Evolutionary conservation across 148 eudicot species (phyloP).

Genomic region (Mesembryanthemum crystallinum): DNA sequence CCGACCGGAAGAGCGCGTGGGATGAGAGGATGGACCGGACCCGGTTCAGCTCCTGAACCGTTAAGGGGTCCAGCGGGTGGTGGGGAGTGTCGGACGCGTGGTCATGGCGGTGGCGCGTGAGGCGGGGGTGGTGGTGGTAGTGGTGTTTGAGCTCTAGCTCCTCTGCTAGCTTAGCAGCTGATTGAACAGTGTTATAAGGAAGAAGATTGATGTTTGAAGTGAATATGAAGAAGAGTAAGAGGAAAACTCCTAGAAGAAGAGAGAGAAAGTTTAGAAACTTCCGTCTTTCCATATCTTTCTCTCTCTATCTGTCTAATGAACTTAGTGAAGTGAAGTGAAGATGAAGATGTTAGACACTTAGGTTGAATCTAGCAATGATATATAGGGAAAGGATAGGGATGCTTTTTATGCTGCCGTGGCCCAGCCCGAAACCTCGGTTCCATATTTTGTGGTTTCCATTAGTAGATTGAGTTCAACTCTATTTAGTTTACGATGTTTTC

Average conservation of each 20-base stretch:
- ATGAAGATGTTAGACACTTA: too few species aligned
- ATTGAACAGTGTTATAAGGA: constrained; percentile 36
- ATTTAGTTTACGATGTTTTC: too few species aligned
- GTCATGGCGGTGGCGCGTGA: constrained; percentile 21
- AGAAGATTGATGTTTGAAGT: constrained; percentile 17
- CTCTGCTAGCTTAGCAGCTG: constrained; percentile 18
- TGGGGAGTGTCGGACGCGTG: constrained; percentile 47
- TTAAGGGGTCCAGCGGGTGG: constrained; percentile 89
- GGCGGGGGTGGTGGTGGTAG: constrained; percentile 6
- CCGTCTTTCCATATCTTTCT: constrained; percentile 36
- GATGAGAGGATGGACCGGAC: constrained; percentile 46
- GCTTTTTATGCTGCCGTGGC: too few species aligned
- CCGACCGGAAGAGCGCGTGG: constrained; percentile 41
- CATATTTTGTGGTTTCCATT: too few species aligned
- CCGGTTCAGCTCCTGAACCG: constrained; percentile 57
- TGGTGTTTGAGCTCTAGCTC: constrained; percentile 22
- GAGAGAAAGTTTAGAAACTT: constrained; percentile 39
- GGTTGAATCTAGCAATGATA: background rate
- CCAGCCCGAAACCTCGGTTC: too few species aligned
- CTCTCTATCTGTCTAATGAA: background rate
- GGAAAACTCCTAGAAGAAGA: constrained; percentile 34
- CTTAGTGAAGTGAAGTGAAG: background rate
- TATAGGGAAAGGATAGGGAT: background rate
- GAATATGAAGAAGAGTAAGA: constrained; percentile 46
- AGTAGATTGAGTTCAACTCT: too few species aligned